Conservation (phyloP, 192 early-diverging fungal species). For the Backusella psychrophila region DNA sequence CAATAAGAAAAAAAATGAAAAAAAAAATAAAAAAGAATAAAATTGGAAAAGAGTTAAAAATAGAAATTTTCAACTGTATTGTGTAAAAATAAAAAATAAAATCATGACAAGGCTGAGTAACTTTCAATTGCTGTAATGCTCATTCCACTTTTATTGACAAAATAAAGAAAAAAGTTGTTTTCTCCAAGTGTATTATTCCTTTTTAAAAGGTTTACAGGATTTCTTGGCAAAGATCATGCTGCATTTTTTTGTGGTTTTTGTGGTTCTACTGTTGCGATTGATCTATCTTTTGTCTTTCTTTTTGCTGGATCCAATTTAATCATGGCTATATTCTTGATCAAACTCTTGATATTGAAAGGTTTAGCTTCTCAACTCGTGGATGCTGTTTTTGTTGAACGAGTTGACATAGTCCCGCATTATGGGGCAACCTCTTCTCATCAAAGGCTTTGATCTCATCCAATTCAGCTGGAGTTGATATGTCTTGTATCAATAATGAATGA, state of each 20-base stretch:
- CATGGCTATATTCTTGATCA: neutral
- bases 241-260: too few relatives aligned
- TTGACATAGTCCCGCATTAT: neutral
- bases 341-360: neutral
- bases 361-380: neutral
- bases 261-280: too few relatives aligned
- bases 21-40: slow-evolving; percentile 12
- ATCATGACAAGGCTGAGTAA: neutral
- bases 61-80: neutral
- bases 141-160: neutral
- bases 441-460: neutral
- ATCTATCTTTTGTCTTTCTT: too few relatives aligned
- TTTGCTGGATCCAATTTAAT: neutral
- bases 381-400: neutral
- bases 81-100: neutral
- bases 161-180: neutral
- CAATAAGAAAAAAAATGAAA: neutral
- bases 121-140: neutral
- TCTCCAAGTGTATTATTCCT: too few relatives aligned
- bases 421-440: neutral
- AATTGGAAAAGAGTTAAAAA: neutral
- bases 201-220: too few relatives aligned
- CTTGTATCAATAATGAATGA: too few relatives aligned
- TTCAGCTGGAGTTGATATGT: too few relatives aligned
- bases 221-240: too few relatives aligned